Evolutionary conservation across 345 rosid genomes (phyloP), one percentile per base, ranked within the genome.

Genomic region (Lenwebbia sp.): DNA sequence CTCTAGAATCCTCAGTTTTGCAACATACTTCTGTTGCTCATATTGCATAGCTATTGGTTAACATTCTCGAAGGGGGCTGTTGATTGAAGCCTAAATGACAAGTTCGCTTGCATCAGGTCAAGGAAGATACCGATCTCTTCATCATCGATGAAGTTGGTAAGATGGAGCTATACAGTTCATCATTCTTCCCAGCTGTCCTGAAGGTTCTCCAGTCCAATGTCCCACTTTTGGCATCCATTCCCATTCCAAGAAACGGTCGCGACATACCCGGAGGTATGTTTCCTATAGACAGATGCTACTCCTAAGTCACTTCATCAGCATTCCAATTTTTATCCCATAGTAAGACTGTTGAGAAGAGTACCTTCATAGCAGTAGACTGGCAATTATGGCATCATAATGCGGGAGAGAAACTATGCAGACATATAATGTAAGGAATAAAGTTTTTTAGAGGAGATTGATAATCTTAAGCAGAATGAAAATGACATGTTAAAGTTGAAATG

Each of bases 141-240:
- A 92, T 94, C 86, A 89, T 94, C 22, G 96, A 95, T 85, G 96
- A 95, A 90, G 91, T 94, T 88, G 96, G 95, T 84, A 93, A 92
- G 91, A 95, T 95, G 98, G 96, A 95, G 90, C 58, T 95, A 88
- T 93, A 51, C 83, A 92, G 98, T 86, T 91, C 93, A 50, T 87
- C 91, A 28, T 94, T 95, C 91, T 91, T 94, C 88, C 96, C 96
- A 49, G 93, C 96, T 86, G 92, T 93, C 53, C 90, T 93, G 14
- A 93, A 85, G 78, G 88, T 94, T 90, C 91, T 93, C 70, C 93
- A 92, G 83, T 93, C 95, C 75, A 90, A 90, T 85, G 83, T 92
- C 87, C 94, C 95, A 4, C 52, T 94, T 60, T 84, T 92, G 85
- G 96, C 96, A 86, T 90, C 98, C 33, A 83, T 93, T 54, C 98